Conservation (phyloP, 2,329 filamentous ascomycete genomes). For the Rachicladosporium sp. region DNA sequence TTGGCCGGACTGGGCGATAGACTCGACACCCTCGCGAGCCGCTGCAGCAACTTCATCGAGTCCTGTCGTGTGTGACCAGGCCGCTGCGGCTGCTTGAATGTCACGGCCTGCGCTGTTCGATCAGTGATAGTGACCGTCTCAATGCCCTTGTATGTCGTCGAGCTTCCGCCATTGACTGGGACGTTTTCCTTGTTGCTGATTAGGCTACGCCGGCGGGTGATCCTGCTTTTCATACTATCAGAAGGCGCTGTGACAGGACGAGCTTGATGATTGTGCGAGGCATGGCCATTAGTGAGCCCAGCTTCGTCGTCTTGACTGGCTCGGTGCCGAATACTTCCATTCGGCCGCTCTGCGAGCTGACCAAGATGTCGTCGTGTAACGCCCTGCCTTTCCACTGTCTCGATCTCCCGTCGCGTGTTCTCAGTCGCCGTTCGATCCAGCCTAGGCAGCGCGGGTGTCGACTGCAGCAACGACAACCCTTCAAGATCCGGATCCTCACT, state of each 20-base stretch:
- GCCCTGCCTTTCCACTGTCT: constrained; percentile 24
- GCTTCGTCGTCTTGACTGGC: constrained; percentile 7
- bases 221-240: constrained; percentile 3
- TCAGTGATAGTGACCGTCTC: constrained; percentile 23
- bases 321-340: constrained; percentile 5
- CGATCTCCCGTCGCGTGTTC: constrained; percentile 26
- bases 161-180: constrained; percentile 6
- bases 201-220: constrained; percentile 12
- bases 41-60: constrained; percentile 34
- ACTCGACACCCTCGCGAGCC: constrained; percentile 34
- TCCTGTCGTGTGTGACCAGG: constrained; percentile 28
- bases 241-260: constrained; percentile 7
- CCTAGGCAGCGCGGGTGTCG: constrained; percentile 27
- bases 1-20: constrained; percentile 33
- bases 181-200: constrained; percentile 20
- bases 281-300: too few relatives aligned
- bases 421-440: constrained; percentile 12
- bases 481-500: constrained; percentile 32
- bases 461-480: constrained; percentile 33
- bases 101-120: constrained; percentile 14
- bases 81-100: constrained; percentile 14
- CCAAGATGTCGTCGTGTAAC: constrained; percentile 10
- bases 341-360: constrained; percentile 1
- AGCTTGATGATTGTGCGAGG: background rate
- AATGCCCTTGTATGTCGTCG: constrained; percentile 20